Base-by-base conservation (phyloP, 73 alveolate species). In the Symbiodinium pilosum region DNA sequence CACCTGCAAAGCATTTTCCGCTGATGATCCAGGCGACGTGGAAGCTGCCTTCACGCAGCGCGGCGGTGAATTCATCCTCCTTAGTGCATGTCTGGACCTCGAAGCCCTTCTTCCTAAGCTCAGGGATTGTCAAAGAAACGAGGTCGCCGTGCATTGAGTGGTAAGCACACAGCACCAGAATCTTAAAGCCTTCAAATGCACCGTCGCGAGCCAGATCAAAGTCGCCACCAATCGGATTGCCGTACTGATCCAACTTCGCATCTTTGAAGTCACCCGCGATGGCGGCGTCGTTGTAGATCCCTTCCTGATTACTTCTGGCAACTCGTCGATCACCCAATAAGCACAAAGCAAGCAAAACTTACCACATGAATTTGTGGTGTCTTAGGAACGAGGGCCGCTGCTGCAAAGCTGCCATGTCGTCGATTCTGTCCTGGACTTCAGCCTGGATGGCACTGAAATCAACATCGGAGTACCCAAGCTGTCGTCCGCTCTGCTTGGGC, bases 1-100 rank as follows among this genome's bases (percentile, higher is more conserved):
- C 26, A 3, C 95, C 95, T 26, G 20, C 64, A 64, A 88, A 88
- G 3, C 40, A 9, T 20, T 39, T 39, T 42, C 71, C 43, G 43
- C 95, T 88, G 73, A 88, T 39, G 39, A 88, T 68, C 95, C 95
- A 88, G 16, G 95, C 95, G 11, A 88, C 95, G 38, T 88, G 95
- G 73, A 41, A 88, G 73, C 34, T 42, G 44, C 86, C 41, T 38
- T 39, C 28, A 8, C 95, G 86, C 86, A 88, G 28, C 56, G 41
- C 95, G 0, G 24, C 51, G 30, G 95, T 59, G 87, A 64, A 64
- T 51, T 59, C 95, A 38, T 88, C 95, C 44, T 38, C 87, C 4
- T 44, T 8, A 38, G n/a, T 43, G 87, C 87, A 64, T 0, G n/a
- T n/a, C 87, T 88, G 41, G 64, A 88, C 95, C 32, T 26, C 24